Evolutionary conservation across 352 stramenopile species (phyloP).

Genomic region (Globisporangium sylvaticum): DNA sequence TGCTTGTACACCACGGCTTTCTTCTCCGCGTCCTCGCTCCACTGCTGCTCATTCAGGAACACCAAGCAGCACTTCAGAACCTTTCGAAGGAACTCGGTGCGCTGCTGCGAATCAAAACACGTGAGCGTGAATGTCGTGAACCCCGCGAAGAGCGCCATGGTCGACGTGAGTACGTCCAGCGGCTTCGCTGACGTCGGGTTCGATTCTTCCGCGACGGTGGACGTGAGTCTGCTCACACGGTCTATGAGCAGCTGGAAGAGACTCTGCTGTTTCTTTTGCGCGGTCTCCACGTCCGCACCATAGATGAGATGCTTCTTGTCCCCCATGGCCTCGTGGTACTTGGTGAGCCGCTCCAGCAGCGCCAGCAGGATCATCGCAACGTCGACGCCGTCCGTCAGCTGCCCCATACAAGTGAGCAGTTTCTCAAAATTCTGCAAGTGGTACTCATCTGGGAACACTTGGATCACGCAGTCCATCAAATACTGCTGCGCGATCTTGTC

Average conservation of each 20-base stretch:
- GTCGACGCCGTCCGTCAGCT: conserved; percentile 91
- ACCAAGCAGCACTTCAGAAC: conserved; percentile 27
- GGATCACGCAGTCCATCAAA: conserved; percentile 97
- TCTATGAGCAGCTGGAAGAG: conserved; percentile 20
- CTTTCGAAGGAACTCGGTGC: conserved; percentile 24
- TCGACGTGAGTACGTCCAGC: conserved; percentile 15
- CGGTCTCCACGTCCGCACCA: conserved; percentile 9
- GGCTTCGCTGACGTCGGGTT: conserved; percentile 4
- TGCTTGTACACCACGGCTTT: conserved; percentile 4
- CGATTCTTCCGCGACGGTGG: not conserved
- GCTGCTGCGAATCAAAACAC: conserved; percentile 22
- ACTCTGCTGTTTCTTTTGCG: conserved; percentile 13
- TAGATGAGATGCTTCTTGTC: conserved; percentile 22
- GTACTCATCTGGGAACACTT: conserved; percentile 98
- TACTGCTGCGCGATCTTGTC: conserved; percentile 98
- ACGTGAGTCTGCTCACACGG: conserved; percentile 10
- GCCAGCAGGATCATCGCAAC: conserved; percentile 87
- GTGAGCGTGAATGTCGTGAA: conserved; percentile 49
- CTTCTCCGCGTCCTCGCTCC: conserved; percentile 4
- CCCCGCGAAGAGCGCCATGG: conserved; percentile 41
- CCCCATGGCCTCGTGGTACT: conserved; percentile 66
- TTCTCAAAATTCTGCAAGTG: conserved; percentile 94
- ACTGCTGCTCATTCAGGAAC: conserved; percentile 24
- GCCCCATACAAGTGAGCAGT: conserved; percentile 83
- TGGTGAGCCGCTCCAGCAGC: conserved; percentile 93